Conservation (phyloP, 805 yeast genomes). For the Blastobotrys mokoenaii region DNA sequence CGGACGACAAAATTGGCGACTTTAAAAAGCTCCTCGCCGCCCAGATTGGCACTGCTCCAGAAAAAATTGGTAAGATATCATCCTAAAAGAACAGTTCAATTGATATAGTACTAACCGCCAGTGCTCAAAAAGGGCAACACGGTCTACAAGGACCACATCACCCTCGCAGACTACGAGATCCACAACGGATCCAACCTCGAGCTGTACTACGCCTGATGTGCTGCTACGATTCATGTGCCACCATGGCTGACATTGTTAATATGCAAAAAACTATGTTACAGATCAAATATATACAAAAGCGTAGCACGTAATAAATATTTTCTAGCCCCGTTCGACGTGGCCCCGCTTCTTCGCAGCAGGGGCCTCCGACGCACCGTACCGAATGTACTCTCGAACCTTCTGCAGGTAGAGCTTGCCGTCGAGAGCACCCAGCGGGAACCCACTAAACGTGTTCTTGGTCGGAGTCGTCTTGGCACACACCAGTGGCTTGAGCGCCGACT, state of each 20-base stretch:
- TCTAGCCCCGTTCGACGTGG: conserved; percentile 21
- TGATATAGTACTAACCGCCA: too few species aligned
- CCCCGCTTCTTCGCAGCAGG: conserved; percentile 20
- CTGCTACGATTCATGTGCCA: too few species aligned
- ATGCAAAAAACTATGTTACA: not conserved
- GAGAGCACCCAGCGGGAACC: conserved; percentile 61
- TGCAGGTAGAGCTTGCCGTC: conserved; percentile 68
- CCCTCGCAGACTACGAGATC: conserved; percentile 89
- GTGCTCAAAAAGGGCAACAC: conserved; percentile 80
- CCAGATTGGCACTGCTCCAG: conserved; percentile 71
- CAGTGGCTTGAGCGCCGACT: conserved; percentile 53
- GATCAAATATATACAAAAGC: not conserved
- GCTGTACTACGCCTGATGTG: conserved; percentile 37
- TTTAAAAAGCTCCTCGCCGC: conserved; percentile 75
- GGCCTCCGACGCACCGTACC: conserved; percentile 45
- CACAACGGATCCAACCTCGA: conserved; percentile 86
- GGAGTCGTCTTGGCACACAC: conserved; percentile 69
- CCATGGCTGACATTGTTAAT: too few species aligned
- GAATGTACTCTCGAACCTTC: conserved; percentile 67
- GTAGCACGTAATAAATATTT: not conserved
- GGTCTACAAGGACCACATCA: conserved; percentile 79
- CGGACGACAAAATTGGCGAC: conserved; percentile 81
- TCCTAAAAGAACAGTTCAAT: too few species aligned
- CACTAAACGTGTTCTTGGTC: conserved; percentile 57
- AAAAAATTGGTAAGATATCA: conserved; percentile 33